These are phyloP conservation scores for Stachybotrys chlorohalonatus DNA, from an alignment of 2,329 filamentous ascomycete genomes.

Conservation along the genomic window DNA sequence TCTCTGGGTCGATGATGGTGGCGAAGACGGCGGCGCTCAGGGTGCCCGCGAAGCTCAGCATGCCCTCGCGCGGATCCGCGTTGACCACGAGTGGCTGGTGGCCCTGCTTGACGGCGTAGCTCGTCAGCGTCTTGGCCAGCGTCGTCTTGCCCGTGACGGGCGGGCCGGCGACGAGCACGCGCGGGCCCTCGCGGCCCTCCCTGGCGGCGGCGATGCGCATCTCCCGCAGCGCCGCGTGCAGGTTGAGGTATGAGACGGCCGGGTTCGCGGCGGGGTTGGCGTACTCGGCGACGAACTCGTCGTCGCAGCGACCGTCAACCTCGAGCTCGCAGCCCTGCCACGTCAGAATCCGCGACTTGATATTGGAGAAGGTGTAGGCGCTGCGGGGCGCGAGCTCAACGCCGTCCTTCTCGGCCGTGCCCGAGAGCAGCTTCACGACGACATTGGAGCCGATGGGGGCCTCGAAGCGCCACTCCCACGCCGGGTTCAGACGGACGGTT, in stretches of 20 bases:
- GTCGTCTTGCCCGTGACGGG: constrained; percentile 77
- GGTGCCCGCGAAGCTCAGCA: constrained; percentile 70
- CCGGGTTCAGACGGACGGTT: constrained; percentile 46
- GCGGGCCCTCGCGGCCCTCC: constrained; percentile 50
- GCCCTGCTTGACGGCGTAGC: constrained; percentile 67
- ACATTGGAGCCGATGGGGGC: constrained; percentile 42
- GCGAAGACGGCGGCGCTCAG: constrained; percentile 81
- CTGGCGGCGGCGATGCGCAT: constrained; percentile 54
- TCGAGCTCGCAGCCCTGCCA: constrained; percentile 88
- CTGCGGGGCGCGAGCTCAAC: constrained; percentile 80
- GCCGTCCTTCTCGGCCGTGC: constrained; percentile 88
- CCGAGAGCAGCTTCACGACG: constrained; percentile 57
- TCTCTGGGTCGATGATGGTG: constrained; percentile 72
- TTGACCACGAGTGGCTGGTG: constrained; percentile 77
- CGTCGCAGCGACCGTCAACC: constrained; percentile 52
- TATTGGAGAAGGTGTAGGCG: constrained; percentile 70
- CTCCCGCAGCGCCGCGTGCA: constrained; percentile 77
- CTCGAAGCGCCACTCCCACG: constrained; percentile 73
- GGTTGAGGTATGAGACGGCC: constrained; percentile 70
- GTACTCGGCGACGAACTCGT: constrained; percentile 51
- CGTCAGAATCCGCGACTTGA: constrained; percentile 82
- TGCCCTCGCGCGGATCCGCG: constrained; percentile 70
- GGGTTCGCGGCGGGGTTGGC: constrained; percentile 68
- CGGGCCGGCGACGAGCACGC: constrained; percentile 77
- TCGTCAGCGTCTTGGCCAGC: constrained; percentile 65